phyloP scores from a whole-genome alignment of 2,329 filamentous ascomycete species.

The Paraphoma chrysanthemicola region DNA sequence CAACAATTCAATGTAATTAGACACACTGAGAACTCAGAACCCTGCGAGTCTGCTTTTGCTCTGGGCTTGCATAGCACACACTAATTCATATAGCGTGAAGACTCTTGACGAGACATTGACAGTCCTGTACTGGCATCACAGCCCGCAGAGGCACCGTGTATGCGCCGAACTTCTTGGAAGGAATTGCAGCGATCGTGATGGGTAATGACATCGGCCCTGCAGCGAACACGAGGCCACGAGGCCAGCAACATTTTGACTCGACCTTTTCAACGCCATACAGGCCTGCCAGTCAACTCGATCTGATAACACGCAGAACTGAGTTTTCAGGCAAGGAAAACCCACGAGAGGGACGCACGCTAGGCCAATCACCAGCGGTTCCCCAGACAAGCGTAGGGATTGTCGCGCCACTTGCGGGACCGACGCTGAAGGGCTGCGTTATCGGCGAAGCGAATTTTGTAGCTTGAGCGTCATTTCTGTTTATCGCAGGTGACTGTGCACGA shows the following conservation, averaged over 20 bases:
- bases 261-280: not conserved
- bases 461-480: constrained; percentile 26
- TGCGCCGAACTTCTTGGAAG: not conserved
- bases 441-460: constrained; percentile 42
- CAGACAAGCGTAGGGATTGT: constrained; percentile 20
- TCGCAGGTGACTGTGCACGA: constrained; percentile 6
- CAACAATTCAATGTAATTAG: too few species aligned
- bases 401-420: constrained; percentile 26
- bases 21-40: too few species aligned
- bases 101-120: too few species aligned
- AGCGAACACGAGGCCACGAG: not conserved
- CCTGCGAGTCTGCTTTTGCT: too few species aligned
- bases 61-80: too few species aligned
- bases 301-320: constrained; percentile 2
- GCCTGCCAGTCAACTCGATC: not conserved
- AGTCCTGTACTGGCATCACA: too few species aligned
- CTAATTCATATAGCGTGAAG: too few species aligned
- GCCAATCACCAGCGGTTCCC: constrained; percentile 26
- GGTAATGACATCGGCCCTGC: not conserved
- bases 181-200: too few species aligned
- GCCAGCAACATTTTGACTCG: not conserved
- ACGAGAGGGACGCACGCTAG: not conserved
- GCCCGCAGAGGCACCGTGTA: not conserved
- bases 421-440: constrained; percentile 36
- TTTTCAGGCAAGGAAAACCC: not conserved